A percentile compares a stretch with the other conserved stretches of the same genome.
Conservation (phyloP, 495 filamentous ascomycete genomes). For the Aspergillus funiculosus region DNA sequence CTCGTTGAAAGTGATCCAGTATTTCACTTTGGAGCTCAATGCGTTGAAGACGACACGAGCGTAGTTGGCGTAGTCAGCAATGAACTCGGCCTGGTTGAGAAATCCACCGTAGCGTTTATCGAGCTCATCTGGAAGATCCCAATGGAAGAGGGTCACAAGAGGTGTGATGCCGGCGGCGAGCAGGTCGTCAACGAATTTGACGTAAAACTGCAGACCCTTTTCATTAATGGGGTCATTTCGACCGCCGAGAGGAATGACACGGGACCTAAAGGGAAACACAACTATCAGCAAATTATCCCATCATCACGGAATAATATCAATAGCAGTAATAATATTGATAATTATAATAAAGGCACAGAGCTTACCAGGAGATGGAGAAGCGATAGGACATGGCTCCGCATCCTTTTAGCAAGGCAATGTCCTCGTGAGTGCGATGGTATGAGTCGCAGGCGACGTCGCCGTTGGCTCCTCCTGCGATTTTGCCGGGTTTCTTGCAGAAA, state of each 20-base stretch:
- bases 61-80: conserved; percentile 47
- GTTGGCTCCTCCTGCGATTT: conserved; percentile 64
- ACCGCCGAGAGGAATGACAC: conserved; percentile 59
- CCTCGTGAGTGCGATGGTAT: conserved; percentile 66
- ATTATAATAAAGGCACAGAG: no score
- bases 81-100: conserved; percentile 48
- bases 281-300: no score
- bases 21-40: conserved; percentile 45
- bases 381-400: conserved; percentile 61
- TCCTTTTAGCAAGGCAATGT: conserved; percentile 65
- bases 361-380: conserved; percentile 71
- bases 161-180: conserved; percentile 45
- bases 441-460: conserved; percentile 71
- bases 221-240: conserved; percentile 44
- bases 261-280: conserved; percentile 46
- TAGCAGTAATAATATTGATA: no score
- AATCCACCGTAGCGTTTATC: conserved; percentile 48
- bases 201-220: conserved; percentile 45
- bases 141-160: conserved; percentile 50
- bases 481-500: conserved; percentile 66
- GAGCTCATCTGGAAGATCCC: conserved; percentile 49
- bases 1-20: conserved; percentile 56
- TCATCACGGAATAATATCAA: no score
- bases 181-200: conserved; percentile 46
- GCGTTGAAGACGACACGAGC: conserved; percentile 43